phyloP scores from a whole-genome alignment of 352 stramenopile genomes.

The Globisporangium takayamanum region DNA sequence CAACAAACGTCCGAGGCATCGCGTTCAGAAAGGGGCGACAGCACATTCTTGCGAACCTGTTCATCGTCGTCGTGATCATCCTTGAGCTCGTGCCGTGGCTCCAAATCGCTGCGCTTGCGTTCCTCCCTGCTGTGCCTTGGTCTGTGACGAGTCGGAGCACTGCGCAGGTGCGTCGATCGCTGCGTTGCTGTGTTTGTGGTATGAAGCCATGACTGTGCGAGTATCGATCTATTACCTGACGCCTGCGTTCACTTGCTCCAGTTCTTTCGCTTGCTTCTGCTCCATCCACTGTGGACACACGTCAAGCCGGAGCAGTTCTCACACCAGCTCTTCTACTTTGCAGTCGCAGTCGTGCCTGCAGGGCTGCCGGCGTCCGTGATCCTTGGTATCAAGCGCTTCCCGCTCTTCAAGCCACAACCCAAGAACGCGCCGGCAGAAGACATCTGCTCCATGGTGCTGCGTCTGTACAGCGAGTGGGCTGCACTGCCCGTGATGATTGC shows the following conservation, averaged over 20 bases:
- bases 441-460: constrained; percentile 35
- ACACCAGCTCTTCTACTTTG: constrained; percentile 30
- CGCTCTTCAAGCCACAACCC: constrained; percentile 61
- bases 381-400: constrained; percentile 41
- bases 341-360: constrained; percentile 30
- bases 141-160: constrained; percentile 20
- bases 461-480: constrained; percentile 50
- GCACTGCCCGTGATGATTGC: constrained; percentile 39
- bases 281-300: constrained; percentile 49
- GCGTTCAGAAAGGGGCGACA: constrained; percentile 15
- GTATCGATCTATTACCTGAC: not conserved
- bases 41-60: constrained; percentile 22
- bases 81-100: constrained; percentile 45
- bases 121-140: constrained; percentile 54
- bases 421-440: constrained; percentile 36
- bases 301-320: constrained; percentile 27
- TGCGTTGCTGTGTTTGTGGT: not conserved
- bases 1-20: constrained; percentile 10
- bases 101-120: constrained; percentile 37
- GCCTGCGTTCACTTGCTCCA: not conserved
- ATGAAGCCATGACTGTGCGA: not conserved
- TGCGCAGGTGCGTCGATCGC: constrained; percentile 19
- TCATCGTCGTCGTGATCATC: constrained; percentile 23
- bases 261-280: constrained; percentile 29
- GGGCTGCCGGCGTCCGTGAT: constrained; percentile 23